Evolutionary conservation across 1,139 yeast genomes (phyloP).

Genomic region (Hansenula anomala): DNA sequence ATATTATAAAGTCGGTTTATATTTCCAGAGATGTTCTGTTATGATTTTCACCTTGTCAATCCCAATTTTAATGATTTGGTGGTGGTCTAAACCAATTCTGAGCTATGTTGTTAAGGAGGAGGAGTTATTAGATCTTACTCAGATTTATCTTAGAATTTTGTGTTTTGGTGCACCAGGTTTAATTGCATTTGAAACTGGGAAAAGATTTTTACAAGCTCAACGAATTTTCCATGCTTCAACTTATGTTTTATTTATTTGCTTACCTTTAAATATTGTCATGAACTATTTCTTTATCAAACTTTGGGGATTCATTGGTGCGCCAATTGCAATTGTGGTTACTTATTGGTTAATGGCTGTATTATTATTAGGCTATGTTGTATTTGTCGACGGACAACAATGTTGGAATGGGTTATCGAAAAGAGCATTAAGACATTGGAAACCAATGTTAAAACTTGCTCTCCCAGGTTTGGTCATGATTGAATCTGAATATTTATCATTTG

Average conservation of each 20-base stretch:
- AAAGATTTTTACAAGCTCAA: constrained; percentile 36
- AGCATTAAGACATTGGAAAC: constrained; percentile 28
- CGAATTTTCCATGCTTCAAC: constrained; percentile 36
- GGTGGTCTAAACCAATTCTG: constrained; percentile 31
- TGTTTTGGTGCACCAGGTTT: constrained; percentile 35
- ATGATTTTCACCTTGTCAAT: constrained; percentile 32
- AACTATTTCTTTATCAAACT: constrained; percentile 28
- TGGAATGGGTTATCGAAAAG: constrained; percentile 27
- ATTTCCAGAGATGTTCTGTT: constrained; percentile 38
- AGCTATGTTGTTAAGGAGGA: constrained; percentile 29
- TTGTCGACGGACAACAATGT: constrained; percentile 29
- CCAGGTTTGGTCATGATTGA: constrained; percentile 39
- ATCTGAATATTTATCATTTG: constrained; percentile 38
- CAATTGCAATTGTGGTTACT: constrained; percentile 30
- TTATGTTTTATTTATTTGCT: constrained; percentile 28
- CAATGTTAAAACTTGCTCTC: constrained; percentile 31
- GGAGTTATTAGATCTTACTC: constrained; percentile 29
- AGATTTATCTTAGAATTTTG: constrained; percentile 29
- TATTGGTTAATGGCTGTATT: constrained; percentile 32
- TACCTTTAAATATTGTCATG: constrained; percentile 29
- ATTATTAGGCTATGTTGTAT: constrained; percentile 24
- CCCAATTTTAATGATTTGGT: constrained; percentile 35
- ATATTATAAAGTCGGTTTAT: constrained; percentile 33
- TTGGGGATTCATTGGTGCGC: constrained; percentile 35
- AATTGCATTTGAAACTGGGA: constrained; percentile 35